Conservation (phyloP, 768 basidiomycete species). For the Suillus ampliporus region DNA sequence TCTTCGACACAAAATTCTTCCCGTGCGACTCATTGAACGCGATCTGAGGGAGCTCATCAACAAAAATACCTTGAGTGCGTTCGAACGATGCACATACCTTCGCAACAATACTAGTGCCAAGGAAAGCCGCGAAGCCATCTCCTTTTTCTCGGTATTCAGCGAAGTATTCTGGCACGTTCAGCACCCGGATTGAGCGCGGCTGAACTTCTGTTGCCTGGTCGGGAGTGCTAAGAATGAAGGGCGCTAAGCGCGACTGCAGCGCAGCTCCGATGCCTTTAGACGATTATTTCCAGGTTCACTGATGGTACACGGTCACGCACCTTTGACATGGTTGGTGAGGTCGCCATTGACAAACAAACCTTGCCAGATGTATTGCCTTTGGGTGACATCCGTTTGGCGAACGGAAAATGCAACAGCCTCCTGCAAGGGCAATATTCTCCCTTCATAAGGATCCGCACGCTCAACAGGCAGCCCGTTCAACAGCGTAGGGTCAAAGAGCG, state of each 20-base stretch:
- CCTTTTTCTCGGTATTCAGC: constrained; percentile 89
- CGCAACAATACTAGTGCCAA: constrained; percentile 84
- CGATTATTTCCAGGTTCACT: constrained; percentile 7
- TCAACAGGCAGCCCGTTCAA: constrained; percentile 44
- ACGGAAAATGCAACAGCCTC: constrained; percentile 72
- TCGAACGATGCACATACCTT: constrained; percentile 55
- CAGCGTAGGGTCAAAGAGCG: constrained; percentile 77
- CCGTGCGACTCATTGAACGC: constrained; percentile 72
- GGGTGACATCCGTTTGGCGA: constrained; percentile 62
- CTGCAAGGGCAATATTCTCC: constrained; percentile 55
- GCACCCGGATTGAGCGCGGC: constrained; percentile 62
- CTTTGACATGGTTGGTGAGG: constrained; percentile 71
- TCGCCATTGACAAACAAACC: constrained; percentile 85
- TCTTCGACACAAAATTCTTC: constrained; percentile 78
- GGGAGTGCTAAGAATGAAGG: constrained; percentile 62
- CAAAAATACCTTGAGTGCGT: constrained; percentile 2
- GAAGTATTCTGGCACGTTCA: constrained; percentile 87
- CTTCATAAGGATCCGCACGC: constrained; percentile 29
- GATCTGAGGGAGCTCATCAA: constrained; percentile 49
- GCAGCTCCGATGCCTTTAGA: constrained; percentile 65
- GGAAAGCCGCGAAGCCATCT: constrained; percentile 79
- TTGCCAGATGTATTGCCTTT: constrained; percentile 75
- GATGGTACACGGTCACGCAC: constrained; percentile 42
- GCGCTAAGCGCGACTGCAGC: constrained; percentile 70
- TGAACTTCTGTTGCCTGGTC: constrained; percentile 77